These are phyloP conservation scores for Cystofilobasidium ferigula DNA, from an alignment of 768 basidiomycete genomes.

Conservation along the genomic window DNA sequence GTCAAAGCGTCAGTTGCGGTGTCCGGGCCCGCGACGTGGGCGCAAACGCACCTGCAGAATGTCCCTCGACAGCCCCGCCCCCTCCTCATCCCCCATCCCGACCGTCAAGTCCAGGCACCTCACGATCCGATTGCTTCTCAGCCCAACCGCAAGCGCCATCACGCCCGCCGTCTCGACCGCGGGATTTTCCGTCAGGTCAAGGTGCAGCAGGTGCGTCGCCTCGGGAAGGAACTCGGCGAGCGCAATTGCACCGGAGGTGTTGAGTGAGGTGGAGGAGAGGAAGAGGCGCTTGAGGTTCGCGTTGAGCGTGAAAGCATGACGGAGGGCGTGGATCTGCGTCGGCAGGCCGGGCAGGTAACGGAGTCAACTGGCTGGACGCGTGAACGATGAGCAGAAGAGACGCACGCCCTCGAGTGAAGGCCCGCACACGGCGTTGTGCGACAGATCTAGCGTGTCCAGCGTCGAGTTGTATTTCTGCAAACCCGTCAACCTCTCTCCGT, in stretches of 20 bases:
- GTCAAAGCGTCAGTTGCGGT: too few species aligned
- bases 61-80: constrained; percentile 62
- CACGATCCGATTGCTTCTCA: constrained; percentile 70
- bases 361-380: constrained; percentile 43
- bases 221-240: constrained; percentile 95
- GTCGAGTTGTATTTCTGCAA: constrained; percentile 83
- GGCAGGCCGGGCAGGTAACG: neutral
- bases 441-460: constrained; percentile 86
- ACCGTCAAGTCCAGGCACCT: constrained; percentile 89
- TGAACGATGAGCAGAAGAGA: constrained; percentile 48
- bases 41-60: constrained; percentile 52
- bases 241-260: constrained; percentile 77
- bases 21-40: neutral
- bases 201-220: constrained; percentile 69
- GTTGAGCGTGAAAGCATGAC: constrained; percentile 87
- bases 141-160: constrained; percentile 75
- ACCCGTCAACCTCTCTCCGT: neutral
- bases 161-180: constrained; percentile 76
- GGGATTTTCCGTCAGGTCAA: constrained; percentile 71
- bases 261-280: constrained; percentile 68
- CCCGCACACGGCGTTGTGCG: constrained; percentile 85
- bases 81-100: constrained; percentile 51
- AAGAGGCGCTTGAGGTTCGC: constrained; percentile 83
- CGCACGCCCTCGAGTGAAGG: constrained; percentile 80
- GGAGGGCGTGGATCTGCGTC: constrained; percentile 50